Percentiles rank a stretch among this genome's conserved stretches.
Evolutionary conservation across 768 basidiomycete genomes (phyloP).

Genomic region (Boletellus ananiceps): DNA sequence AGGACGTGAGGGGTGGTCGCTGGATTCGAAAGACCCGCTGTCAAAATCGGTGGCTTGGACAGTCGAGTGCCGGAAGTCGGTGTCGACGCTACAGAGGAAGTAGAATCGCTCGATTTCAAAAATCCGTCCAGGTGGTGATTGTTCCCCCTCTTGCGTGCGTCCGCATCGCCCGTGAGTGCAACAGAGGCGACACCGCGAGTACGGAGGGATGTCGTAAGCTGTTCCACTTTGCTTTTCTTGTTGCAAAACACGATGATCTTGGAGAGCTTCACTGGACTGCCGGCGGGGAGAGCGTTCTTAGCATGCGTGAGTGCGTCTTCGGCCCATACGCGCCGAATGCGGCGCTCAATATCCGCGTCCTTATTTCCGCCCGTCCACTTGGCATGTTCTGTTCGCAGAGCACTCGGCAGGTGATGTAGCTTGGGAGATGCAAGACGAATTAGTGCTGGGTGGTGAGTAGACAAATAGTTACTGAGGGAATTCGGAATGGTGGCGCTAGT

Average conservation of each 20-base stretch:
- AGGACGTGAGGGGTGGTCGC: constrained; percentile 57
- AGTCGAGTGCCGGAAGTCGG: background rate
- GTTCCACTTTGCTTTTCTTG: constrained; percentile 60
- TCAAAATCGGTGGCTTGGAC: constrained; percentile 2
- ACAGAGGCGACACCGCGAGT: constrained; percentile 59
- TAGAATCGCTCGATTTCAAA: constrained; percentile 35
- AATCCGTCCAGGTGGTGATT: constrained; percentile 79
- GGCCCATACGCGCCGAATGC: constrained; percentile 71
- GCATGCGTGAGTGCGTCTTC: constrained; percentile 45
- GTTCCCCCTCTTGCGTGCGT: constrained; percentile 56
- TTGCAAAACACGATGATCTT: constrained; percentile 86
- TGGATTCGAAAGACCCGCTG: constrained; percentile 18
- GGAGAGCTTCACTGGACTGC: constrained; percentile 37
- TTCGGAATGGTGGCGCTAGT: constrained; percentile 86
- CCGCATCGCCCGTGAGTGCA: constrained; percentile 60
- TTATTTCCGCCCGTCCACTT: constrained; percentile 78
- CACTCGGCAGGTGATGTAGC: constrained; percentile 72
- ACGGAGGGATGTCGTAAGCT: constrained; percentile 54
- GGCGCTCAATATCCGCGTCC: constrained; percentile 71
- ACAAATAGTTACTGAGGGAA: constrained; percentile 62
- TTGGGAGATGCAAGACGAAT: constrained; percentile 76
- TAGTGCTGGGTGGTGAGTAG: constrained; percentile 54
- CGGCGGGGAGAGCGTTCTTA: constrained; percentile 19
- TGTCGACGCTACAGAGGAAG: background rate
- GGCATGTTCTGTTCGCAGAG: constrained; percentile 68